A percentile compares a stretch with the other conserved stretches of the same genome.
These are phyloP conservation scores for Mycena latifolia DNA, from an alignment of 768 basidiomycete species.

Conservation along the genomic window DNA sequence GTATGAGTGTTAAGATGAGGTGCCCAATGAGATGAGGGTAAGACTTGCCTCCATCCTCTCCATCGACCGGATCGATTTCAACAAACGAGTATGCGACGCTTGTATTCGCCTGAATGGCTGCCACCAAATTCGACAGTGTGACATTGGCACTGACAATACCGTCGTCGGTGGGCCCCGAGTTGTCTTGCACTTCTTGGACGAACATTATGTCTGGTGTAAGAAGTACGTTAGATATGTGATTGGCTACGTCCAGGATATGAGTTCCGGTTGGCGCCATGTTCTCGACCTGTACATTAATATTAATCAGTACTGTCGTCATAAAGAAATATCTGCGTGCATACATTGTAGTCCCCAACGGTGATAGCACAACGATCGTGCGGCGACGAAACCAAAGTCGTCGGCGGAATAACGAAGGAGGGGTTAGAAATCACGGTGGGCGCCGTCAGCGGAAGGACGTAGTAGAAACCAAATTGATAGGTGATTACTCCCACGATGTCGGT, in stretches of 20 bases:
- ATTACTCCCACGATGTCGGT: slow-evolving; percentile 69
- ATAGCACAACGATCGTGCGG: slow-evolving; percentile 54
- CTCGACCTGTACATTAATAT: slow-evolving; percentile 55
- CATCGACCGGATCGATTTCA: slow-evolving; percentile 64
- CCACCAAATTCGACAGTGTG: slow-evolving; percentile 62
- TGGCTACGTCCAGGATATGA: slow-evolving; percentile 62
- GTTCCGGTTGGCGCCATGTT: slow-evolving; percentile 65
- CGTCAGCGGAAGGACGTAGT: slow-evolving; percentile 68
- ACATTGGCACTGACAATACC: slow-evolving; percentile 66
- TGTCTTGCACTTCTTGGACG: slow-evolving; percentile 75
- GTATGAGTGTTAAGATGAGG: background rate
- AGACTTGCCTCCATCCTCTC: slow-evolving; percentile 60
- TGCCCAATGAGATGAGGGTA: background rate
- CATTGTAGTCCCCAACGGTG: slow-evolving; percentile 74
- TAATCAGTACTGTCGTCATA: background rate
- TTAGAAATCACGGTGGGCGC: slow-evolving; percentile 60
- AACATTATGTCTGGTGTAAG: slow-evolving; percentile 70
- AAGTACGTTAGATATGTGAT: slow-evolving; percentile 64
- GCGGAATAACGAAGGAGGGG: slow-evolving; percentile 48
- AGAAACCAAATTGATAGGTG: slow-evolving; percentile 67
- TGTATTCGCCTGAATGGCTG: slow-evolving; percentile 55
- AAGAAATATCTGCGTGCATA: slow-evolving; percentile 38
- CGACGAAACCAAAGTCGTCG: slow-evolving; percentile 54
- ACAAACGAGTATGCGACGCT: slow-evolving; percentile 62
- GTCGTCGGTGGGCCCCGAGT: slow-evolving; percentile 64